phyloP scores from a whole-genome alignment of 352 stramenopile species.

The Phytophthora chlamydospora region DNA sequence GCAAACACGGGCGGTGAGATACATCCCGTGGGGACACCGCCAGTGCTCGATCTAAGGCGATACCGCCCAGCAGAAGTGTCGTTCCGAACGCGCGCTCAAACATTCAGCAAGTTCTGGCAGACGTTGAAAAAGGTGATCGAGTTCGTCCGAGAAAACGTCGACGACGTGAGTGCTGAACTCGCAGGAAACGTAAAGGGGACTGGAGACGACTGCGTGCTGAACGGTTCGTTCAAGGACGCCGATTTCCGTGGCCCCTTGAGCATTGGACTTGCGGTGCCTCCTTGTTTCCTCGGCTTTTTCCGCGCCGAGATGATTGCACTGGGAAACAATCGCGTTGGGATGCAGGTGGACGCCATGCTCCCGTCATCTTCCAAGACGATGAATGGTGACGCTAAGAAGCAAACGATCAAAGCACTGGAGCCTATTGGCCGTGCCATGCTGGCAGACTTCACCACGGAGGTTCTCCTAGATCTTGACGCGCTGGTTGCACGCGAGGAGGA shows the following conservation, averaged over 20 bases:
- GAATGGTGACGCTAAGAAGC: constrained; percentile 9
- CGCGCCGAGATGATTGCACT: constrained; percentile 56
- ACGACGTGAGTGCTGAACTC: constrained; percentile 58
- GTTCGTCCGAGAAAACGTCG: constrained; percentile 63
- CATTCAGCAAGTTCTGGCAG: constrained; percentile 66
- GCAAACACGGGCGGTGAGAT: constrained; percentile 23
- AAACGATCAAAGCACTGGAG: constrained; percentile 33
- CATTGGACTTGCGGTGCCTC: constrained; percentile 50
- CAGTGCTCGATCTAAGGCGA: constrained; percentile 50
- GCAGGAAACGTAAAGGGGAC: constrained; percentile 55
- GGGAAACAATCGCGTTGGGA: constrained; percentile 46
- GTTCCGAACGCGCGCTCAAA: constrained; percentile 56
- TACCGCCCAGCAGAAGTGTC: constrained; percentile 48
- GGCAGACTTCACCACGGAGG: constrained; percentile 55
- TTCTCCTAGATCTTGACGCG: constrained; percentile 65
- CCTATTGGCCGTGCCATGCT: constrained; percentile 49
- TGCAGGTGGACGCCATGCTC: constrained; percentile 66
- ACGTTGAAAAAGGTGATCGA: constrained; percentile 58
- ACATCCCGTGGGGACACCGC: constrained; percentile 21
- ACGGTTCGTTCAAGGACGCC: constrained; percentile 66
- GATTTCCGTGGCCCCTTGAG: constrained; percentile 63
- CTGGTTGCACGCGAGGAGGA: constrained; percentile 51
- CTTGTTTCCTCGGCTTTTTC: constrained; percentile 66
- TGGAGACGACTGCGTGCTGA: constrained; percentile 56
- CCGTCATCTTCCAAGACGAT: constrained; percentile 26